Evolutionary conservation across 805 yeast species (phyloP).

Genomic region (Yueomyces sinensis): DNA sequence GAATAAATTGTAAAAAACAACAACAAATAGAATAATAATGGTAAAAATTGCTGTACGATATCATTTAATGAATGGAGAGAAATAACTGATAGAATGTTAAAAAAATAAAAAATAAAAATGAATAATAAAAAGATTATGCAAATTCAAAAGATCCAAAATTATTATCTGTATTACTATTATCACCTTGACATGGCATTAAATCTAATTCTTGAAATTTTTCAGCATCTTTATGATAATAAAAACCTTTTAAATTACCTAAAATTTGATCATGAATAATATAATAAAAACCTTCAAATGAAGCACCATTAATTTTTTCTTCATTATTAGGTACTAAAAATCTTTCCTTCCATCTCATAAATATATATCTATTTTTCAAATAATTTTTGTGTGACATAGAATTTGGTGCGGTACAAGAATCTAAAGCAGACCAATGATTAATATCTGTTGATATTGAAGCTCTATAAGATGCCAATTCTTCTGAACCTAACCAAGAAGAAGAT

Average conservation of each 20-base stretch:
- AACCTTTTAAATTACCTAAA: constrained; percentile 65
- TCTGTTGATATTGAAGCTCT: constrained; percentile 27
- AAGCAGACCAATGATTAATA: constrained; percentile 54
- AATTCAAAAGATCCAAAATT: constrained; percentile 14
- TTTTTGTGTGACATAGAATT: constrained; percentile 4
- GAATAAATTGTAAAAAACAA: too few relatives aligned
- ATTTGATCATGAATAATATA: constrained; percentile 71
- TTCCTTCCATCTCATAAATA: constrained; percentile 95
- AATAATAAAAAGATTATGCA: constrained; percentile 7
- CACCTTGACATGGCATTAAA: constrained; percentile 23
- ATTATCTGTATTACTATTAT: neutral
- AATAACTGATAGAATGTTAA: too few relatives aligned
- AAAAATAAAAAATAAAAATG: too few relatives aligned
- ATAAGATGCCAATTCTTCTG: constrained; percentile 17
- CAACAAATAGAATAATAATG: too few relatives aligned
- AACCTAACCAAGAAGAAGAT: constrained; percentile 23
- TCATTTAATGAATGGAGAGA: too few relatives aligned
- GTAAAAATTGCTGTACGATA: too few relatives aligned
- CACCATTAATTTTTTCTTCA: constrained; percentile 33
- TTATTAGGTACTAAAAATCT: constrained; percentile 54
- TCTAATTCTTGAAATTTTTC: constrained; percentile 68
- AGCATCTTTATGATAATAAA: constrained; percentile 69
- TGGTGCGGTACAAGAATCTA: constrained; percentile 28
- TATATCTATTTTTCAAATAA: constrained; percentile 30
- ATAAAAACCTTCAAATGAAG: constrained; percentile 87